Percentiles rank a stretch among this genome's conserved stretches.
Conservation (phyloP, 2,329 filamentous ascomycete species). For the Microdochium bolleyi region DNA sequence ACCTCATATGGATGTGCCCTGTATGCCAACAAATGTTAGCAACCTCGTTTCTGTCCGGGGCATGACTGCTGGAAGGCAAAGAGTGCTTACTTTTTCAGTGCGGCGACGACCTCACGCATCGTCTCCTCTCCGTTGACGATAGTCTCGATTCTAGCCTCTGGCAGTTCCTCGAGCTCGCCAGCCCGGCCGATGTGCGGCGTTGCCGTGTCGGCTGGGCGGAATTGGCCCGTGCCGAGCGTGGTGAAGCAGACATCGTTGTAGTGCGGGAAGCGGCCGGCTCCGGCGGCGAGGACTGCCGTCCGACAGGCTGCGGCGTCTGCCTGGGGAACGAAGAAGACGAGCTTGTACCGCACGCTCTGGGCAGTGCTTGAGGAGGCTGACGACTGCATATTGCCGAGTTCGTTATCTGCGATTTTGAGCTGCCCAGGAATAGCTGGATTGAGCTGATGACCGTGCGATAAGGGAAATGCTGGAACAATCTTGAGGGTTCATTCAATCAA, state of each 20-base stretch:
- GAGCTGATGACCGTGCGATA: not conserved
- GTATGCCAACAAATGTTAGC: not conserved
- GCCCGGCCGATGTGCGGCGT: slow-evolving; percentile 43
- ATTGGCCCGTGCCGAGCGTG: not conserved
- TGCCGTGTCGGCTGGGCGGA: not conserved
- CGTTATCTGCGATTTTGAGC: too few species aligned
- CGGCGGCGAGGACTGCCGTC: not conserved
- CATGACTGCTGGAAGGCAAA: not conserved
- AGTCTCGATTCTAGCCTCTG: slow-evolving; percentile 56
- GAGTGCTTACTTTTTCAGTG: slow-evolving; percentile 51
- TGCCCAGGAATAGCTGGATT: too few species aligned
- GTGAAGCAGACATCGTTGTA: not conserved
- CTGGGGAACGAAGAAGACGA: not conserved
- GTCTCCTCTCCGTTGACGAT: slow-evolving; percentile 52
- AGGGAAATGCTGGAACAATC: too few species aligned
- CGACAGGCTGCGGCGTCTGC: not conserved
- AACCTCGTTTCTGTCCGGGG: slow-evolving; percentile 1
- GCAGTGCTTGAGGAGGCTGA: not conserved
- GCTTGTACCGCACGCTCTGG: not conserved
- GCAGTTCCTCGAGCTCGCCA: slow-evolving; percentile 48
- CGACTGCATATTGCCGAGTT: not conserved
- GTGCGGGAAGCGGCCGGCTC: not conserved
- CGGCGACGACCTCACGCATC: slow-evolving; percentile 47
- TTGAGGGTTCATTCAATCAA: too few species aligned
- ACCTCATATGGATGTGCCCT: slow-evolving; percentile 46